Evolutionary conservation across 306 rosid genomes (phyloP).

Genomic region (Casuarina glauca): DNA sequence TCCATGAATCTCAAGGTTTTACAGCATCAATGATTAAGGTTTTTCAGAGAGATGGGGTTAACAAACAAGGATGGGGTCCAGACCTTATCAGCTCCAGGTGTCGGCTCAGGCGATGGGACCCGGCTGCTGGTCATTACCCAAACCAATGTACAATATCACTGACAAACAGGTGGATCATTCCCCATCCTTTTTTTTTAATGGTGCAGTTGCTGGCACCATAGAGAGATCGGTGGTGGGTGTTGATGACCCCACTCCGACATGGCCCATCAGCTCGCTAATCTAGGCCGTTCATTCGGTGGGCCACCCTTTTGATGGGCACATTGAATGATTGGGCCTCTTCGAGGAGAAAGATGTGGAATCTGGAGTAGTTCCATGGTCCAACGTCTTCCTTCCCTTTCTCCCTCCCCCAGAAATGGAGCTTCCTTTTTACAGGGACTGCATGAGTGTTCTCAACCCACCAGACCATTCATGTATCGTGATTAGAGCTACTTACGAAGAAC

Average conservation of each 20-base stretch:
- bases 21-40: constrained; percentile 77
- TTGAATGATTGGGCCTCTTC: constrained; percentile 59
- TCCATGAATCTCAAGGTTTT: constrained; percentile 55
- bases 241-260: constrained; percentile 41
- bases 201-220: constrained; percentile 59
- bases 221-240: constrained; percentile 53
- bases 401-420: constrained; percentile 21
- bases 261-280: constrained; percentile 57
- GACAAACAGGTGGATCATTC: constrained; percentile 99
- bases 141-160: constrained; percentile 88
- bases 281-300: constrained; percentile 42
- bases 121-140: constrained; percentile 58
- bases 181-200: constrained; percentile 38
- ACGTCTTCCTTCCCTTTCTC: not conserved
- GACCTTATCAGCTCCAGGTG: constrained; percentile 97
- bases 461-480: not conserved
- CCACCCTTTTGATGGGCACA: constrained; percentile 32
- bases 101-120: constrained; percentile 82
- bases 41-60: constrained; percentile 37
- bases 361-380: constrained; percentile 25
- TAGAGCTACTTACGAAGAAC: not conserved
- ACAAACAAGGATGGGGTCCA: constrained; percentile 52
- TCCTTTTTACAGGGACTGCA: not conserved
- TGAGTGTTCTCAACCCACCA: too few relatives aligned
- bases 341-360: constrained; percentile 38